phyloP scores from a whole-genome alignment of 176 grass and related monocot genomes.

The Tillandsia leiboldiana region DNA sequence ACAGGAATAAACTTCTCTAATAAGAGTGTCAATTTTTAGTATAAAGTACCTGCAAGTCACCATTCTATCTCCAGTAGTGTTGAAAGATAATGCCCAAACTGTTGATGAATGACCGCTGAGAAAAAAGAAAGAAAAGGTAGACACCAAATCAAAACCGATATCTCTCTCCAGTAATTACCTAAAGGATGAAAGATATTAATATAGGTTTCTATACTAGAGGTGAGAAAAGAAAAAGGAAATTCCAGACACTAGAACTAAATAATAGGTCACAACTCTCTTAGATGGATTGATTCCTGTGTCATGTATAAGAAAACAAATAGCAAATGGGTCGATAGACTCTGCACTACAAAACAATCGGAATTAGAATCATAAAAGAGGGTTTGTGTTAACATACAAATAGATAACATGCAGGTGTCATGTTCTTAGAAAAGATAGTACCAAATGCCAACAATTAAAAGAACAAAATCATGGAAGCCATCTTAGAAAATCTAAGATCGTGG shows the following conservation, averaged over 20 bases:
- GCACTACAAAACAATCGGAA: background rate
- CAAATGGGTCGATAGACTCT: background rate
- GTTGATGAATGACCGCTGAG: slow-evolving; percentile 84
- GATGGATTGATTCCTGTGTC: no score
- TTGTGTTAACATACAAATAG: background rate
- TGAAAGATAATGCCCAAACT: slow-evolving; percentile 89
- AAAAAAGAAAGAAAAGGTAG: slow-evolving; percentile 18
- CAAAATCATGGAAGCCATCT: background rate
- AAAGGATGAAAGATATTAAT: no score
- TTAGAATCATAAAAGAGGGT: background rate
- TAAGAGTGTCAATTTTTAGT: slow-evolving; percentile 15
- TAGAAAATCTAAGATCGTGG: no score
- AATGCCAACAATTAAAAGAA: background rate
- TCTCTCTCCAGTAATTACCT: no score
- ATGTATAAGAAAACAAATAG: no score
- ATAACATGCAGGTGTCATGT: background rate
- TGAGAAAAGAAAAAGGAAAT: no score
- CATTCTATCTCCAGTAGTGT: slow-evolving; percentile 70
- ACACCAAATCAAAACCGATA: no score
- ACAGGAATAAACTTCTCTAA: background rate
- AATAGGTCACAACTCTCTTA: no score
- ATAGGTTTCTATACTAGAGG: no score
- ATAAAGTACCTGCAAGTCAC: slow-evolving; percentile 67
- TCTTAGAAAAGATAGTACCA: background rate
- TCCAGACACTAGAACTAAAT: no score